Evolutionary conservation across 768 basidiomycete species (phyloP), one percentile per base, ranked within the genome.

Genomic region (Leccinum barrowsii): DNA sequence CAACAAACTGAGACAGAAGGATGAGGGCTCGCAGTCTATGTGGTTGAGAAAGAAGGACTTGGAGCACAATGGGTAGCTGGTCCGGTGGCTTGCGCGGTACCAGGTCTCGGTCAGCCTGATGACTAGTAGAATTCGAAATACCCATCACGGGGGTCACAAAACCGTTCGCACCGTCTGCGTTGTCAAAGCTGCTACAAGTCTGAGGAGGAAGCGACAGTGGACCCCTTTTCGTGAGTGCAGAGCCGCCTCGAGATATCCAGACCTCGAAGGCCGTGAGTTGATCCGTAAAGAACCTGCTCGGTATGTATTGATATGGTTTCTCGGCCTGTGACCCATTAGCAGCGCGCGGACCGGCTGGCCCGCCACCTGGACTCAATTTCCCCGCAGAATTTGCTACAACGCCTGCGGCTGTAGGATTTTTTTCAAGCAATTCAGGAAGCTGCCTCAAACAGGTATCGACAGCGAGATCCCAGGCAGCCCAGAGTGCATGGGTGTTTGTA

Each of bases 381-480:
- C 62, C 65, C 7, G 63, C 59, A 5, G 72, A 55, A 40, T 65
- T 67, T 17, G 69, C 59, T n/a, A 69, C 60, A 8, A 64, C 52
- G 17, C 63, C 57, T 13, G 64, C 34, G 6, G 65, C 34, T 17
- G 63, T 55, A 17, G 73, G 67, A 15, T 74, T 65, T 61, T 78
- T 80, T 61, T 73, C 73, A 4, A 96, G 77, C 19, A 98, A 76
- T 5, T 90, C 85, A 1, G 94, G 94, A n/a, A 99, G 81, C 71
- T 98, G 97, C 8, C 92, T 84, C 32, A 99, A 78, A 67, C 93
- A 96, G 7, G 90, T 86, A 70, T 99, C 96, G 3, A 99, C 90
- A 0, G 96, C 96, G 12, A 97, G 83, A 74, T 98, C 97, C 97
- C 97, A 99, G 4, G 94, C 90, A 26, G 89, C 87, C 97, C 97